A percentile compares a stretch with the other conserved stretches of the same genome.
Conservation (phyloP, 805 yeast genomes). For the Hanseniaspora meyeri region DNA sequence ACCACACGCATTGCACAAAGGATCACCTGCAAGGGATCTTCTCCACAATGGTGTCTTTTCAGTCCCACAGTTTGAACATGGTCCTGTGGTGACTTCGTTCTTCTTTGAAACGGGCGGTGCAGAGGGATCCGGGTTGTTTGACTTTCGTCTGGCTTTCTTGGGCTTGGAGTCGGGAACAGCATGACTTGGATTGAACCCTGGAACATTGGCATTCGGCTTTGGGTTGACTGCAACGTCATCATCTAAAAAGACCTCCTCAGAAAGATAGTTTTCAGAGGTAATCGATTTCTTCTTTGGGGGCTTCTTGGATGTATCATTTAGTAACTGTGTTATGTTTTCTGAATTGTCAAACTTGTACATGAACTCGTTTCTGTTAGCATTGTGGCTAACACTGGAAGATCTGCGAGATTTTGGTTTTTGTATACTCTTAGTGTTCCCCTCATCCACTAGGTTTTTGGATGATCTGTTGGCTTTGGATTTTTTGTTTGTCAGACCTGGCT, state of each 20-base stretch:
- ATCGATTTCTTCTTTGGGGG: background rate
- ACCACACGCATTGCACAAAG: slow-evolving; percentile 93
- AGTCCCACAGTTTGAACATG: slow-evolving; percentile 80
- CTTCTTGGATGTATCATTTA: background rate
- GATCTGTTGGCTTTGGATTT: background rate
- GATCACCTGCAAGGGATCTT: slow-evolving; percentile 77
- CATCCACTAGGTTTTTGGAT: background rate
- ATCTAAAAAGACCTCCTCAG: background rate
- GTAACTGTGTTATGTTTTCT: background rate
- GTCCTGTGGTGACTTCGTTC: slow-evolving; percentile 6
- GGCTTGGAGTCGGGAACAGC: background rate
- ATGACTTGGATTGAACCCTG: background rate
- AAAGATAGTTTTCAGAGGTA: background rate
- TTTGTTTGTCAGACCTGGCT: background rate
- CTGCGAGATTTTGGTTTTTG: slow-evolving; percentile 11
- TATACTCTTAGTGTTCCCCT: background rate
- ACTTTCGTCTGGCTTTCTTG: background rate
- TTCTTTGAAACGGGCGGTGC: background rate
- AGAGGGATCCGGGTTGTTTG: background rate
- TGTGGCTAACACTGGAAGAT: slow-evolving; percentile 4
- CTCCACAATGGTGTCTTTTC: slow-evolving; percentile 90
- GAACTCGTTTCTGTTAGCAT: background rate
- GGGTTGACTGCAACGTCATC: background rate
- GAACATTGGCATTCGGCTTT: background rate
- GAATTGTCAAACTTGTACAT: background rate